Evolutionary conservation across 1,139 yeast species (phyloP).

Genomic region (Chernovozyma aurita): DNA sequence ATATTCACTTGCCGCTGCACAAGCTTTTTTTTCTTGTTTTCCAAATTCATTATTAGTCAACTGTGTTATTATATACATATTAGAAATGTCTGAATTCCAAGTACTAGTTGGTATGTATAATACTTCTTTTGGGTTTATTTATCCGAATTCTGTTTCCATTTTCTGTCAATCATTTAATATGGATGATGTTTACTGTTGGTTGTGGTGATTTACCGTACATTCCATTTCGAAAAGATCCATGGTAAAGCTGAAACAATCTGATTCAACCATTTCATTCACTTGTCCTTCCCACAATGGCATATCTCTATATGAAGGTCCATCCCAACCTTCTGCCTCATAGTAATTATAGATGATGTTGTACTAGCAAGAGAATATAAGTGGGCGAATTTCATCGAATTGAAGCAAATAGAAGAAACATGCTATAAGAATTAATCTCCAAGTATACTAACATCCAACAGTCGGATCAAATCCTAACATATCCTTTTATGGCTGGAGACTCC

Average conservation of each 20-base stretch:
- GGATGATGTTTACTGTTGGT: neutral
- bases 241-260: too few relatives aligned
- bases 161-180: neutral
- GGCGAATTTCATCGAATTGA: too few relatives aligned
- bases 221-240: neutral
- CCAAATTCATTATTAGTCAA: too few relatives aligned
- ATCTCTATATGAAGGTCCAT: neutral
- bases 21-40: too few relatives aligned
- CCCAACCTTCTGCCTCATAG: neutral
- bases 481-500: constrained; percentile 49
- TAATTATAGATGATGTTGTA: too few relatives aligned
- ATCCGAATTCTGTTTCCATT: neutral
- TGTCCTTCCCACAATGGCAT: neutral
- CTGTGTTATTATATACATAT: neutral
- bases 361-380: too few relatives aligned
- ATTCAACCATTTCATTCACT: too few relatives aligned
- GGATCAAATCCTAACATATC: constrained; percentile 48
- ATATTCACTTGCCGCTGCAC: neutral
- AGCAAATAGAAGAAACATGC: neutral
- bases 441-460: constrained; percentile 22
- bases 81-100: constrained; percentile 17
- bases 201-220: neutral
- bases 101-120: constrained; percentile 25
- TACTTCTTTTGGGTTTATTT: neutral
- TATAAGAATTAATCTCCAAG: neutral